Evolutionary conservation across 1,284 basidiomycete species (phyloP).

Genomic region (Apiotrichum sp.): DNA sequence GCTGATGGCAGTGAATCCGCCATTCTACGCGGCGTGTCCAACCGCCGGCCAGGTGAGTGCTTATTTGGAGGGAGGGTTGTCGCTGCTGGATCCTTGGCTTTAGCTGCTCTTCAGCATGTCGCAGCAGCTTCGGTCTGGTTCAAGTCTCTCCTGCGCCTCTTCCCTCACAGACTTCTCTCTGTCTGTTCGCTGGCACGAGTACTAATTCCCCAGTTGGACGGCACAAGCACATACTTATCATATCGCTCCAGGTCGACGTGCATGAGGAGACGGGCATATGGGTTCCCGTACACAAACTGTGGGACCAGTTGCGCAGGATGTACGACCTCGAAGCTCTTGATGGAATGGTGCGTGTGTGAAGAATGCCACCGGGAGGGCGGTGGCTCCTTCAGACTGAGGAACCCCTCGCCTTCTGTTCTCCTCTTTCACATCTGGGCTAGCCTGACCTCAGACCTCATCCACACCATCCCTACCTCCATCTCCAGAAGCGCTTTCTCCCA

Average conservation of each 20-base stretch:
- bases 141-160: too few relatives aligned
- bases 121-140: too few relatives aligned
- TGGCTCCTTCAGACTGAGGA: neutral
- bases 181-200: too few relatives aligned
- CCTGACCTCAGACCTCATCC: constrained; percentile 9
- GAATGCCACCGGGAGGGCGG: too few relatives aligned
- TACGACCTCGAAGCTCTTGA: constrained; percentile 75
- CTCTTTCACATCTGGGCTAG: neutral
- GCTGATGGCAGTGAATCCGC: constrained; percentile 28
- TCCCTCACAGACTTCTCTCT: too few relatives aligned
- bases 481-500: constrained; percentile 16
- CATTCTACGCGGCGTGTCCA: constrained; percentile 26
- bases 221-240: constrained; percentile 36
- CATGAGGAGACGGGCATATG: constrained; percentile 28
- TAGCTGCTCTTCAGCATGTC: too few relatives aligned
- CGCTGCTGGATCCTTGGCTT: too few relatives aligned
- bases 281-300: constrained; percentile 60
- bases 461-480: constrained; percentile 16
- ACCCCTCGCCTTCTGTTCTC: neutral
- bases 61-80: too few relatives aligned
- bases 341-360: constrained; percentile 55
- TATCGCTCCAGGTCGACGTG: constrained; percentile 33
- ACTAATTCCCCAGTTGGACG: constrained; percentile 23
- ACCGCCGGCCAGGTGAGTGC: constrained; percentile 22
- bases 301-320: constrained; percentile 63